Percentiles rank a stretch among this genome's conserved stretches.
These are phyloP conservation scores for Syncephalastrum racemosum DNA, from an alignment of 371 early-diverging fungal species.

Conservation along the genomic window DNA sequence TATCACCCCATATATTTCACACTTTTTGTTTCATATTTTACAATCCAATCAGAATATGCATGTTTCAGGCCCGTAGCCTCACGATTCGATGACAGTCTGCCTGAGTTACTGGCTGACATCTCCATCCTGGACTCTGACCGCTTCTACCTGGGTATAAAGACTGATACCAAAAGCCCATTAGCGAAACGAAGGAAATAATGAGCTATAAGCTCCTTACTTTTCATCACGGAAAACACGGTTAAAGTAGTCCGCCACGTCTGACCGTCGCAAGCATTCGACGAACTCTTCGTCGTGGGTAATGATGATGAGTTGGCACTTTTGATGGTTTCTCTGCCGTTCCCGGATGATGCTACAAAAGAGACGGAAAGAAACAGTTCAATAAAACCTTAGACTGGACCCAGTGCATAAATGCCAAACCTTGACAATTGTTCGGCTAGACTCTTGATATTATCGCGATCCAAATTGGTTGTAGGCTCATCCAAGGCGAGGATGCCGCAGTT, in stretches of 20 bases:
- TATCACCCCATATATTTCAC: no score
- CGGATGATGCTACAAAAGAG: conserved; percentile 21
- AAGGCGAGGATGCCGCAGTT: conserved; percentile 97
- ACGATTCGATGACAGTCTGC: no score
- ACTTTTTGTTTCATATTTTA: no score
- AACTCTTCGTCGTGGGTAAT: conserved; percentile 99
- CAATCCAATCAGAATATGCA: no score
- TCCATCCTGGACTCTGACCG: conserved; percentile 1
- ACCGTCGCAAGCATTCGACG: conserved; percentile 78
- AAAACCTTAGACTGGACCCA: neutral
- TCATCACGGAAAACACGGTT: conserved; percentile 80
- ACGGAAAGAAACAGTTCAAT: neutral
- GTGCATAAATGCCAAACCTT: conserved; percentile 42
- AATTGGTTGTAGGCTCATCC: conserved; percentile 99
- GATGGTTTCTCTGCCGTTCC: conserved; percentile 68
- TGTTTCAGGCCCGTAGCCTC: no score
- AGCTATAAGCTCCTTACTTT: conserved; percentile 35
- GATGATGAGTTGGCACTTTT: conserved; percentile 97
- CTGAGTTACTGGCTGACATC: neutral
- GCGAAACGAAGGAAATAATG: neutral
- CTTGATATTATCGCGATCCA: conserved; percentile 94
- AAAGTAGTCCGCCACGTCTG: conserved; percentile 82
- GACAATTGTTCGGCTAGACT: conserved; percentile 88
- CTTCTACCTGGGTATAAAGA: conserved; percentile 7
- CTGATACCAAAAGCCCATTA: neutral